Evolutionary conservation across 345 rosid species (phyloP).

Genomic region (Murraya koenigii): DNA sequence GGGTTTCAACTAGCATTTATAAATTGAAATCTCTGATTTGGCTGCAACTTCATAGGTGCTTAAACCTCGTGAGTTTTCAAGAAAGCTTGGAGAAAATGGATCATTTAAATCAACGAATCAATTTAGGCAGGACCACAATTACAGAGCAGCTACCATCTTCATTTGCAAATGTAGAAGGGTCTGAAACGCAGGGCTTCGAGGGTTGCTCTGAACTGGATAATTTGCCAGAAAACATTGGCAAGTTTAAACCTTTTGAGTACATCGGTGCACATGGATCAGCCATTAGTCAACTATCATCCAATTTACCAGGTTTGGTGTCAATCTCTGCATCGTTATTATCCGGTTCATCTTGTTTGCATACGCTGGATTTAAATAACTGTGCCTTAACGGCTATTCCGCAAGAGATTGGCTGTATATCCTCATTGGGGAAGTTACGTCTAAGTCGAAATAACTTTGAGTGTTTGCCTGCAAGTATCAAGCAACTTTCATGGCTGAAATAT

Average conservation of each 20-base stretch:
- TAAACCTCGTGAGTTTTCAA: background rate
- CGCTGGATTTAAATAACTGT: background rate
- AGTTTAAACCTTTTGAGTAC: background rate
- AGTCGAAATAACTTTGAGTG: background rate
- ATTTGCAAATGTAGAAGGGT: background rate
- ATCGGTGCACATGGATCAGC: too few relatives aligned
- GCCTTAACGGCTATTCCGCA: background rate
- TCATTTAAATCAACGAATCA: background rate
- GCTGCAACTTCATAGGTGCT: background rate
- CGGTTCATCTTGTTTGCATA: background rate
- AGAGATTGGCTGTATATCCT: background rate
- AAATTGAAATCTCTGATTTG: slow-evolving; percentile 3
- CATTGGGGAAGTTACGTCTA: background rate
- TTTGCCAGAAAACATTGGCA: background rate
- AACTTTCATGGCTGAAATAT: background rate
- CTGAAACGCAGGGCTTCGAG: background rate
- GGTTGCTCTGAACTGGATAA: background rate
- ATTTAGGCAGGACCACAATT: background rate
- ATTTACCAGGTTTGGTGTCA: background rate
- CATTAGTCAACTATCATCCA: background rate
- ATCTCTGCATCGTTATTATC: background rate
- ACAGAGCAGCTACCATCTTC: background rate
- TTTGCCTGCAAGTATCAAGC: background rate
- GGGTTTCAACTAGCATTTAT: background rate
- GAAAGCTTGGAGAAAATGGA: slow-evolving; percentile 3